phyloP scores from a whole-genome alignment of 2,329 filamentous ascomycete species.

The Calonectria pseudoturangicola region DNA sequence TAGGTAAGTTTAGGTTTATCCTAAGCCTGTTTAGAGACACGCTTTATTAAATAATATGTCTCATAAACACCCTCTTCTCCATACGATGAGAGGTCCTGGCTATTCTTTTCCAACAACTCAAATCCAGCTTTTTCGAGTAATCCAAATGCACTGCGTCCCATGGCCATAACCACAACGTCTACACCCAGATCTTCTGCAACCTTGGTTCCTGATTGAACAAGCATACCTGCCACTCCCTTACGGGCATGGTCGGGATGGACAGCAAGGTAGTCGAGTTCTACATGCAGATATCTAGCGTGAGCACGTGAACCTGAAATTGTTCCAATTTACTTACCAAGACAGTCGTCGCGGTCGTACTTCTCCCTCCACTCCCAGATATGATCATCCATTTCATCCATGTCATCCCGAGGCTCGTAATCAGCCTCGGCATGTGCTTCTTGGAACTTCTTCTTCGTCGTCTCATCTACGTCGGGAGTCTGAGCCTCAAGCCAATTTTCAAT shows the following conservation, averaged over 20 bases:
- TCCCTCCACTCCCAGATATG: conserved; percentile 10
- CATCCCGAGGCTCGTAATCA: neutral
- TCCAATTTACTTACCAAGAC: neutral
- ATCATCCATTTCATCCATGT: conserved; percentile 19
- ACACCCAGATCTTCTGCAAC: neutral
- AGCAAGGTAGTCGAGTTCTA: conserved; percentile 6
- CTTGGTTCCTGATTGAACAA: neutral
- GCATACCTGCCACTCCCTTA: neutral
- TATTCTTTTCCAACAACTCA: conserved; percentile 1
- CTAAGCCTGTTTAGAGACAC: neutral
- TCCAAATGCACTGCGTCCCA: neutral
- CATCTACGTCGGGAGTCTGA: neutral
- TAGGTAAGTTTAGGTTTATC: neutral
- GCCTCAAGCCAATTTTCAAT: neutral
- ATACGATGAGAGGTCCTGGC: neutral
- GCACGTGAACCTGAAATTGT: neutral
- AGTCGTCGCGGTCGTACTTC: neutral
- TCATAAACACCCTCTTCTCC: neutral
- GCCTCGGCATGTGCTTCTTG: neutral
- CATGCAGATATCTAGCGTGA: neutral
- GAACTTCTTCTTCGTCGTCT: neutral
- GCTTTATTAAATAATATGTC: conserved; percentile 1
- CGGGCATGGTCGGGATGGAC: neutral
- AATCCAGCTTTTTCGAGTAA: neutral
- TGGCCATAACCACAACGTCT: neutral